Percentiles rank a stretch among this genome's conserved stretches.
These are phyloP conservation scores for Alternaria consortialis DNA, from an alignment of 2,329 filamentous ascomycete genomes.

Conservation along the genomic window DNA sequence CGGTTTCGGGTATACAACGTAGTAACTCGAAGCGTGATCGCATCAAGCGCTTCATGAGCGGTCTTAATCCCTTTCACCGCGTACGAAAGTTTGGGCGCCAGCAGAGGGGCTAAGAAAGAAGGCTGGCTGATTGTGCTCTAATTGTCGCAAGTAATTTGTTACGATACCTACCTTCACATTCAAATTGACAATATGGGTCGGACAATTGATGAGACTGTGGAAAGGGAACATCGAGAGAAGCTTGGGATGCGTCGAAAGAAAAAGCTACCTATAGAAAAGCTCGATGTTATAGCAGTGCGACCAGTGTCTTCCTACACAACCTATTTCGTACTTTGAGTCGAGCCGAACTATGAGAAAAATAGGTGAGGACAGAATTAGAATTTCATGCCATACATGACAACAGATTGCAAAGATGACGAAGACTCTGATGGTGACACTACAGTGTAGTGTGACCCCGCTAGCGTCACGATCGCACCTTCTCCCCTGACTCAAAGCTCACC, in stretches of 20 bases:
- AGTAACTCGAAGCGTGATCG: slow-evolving; percentile 5
- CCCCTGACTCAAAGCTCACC: not conserved
- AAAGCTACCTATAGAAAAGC: not conserved
- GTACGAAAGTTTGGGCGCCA: not conserved
- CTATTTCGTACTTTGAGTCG: not conserved
- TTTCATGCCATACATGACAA: not conserved
- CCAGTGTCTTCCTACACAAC: not conserved
- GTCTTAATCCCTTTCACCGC: slow-evolving; percentile 1
- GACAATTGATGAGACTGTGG: too few relatives aligned
- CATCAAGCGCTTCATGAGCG: slow-evolving; percentile 9
- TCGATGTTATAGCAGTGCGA: not conserved
- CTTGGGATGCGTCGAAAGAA: not conserved
- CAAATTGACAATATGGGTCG: not conserved
- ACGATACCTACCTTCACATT: not conserved
- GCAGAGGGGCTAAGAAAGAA: not conserved
- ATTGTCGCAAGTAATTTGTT: not conserved
- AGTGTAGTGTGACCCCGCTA: not conserved
- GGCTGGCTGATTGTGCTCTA: not conserved
- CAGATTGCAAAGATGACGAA: not conserved
- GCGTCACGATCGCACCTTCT: not conserved
- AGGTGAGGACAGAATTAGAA: not conserved
- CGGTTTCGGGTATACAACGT: not conserved
- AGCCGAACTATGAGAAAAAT: not conserved
- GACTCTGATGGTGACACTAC: not conserved
- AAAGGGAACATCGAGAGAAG: not conserved